phyloP scores from a whole-genome alignment of 148 eudicot genomes.

The Fallopia convolvulus region DNA sequence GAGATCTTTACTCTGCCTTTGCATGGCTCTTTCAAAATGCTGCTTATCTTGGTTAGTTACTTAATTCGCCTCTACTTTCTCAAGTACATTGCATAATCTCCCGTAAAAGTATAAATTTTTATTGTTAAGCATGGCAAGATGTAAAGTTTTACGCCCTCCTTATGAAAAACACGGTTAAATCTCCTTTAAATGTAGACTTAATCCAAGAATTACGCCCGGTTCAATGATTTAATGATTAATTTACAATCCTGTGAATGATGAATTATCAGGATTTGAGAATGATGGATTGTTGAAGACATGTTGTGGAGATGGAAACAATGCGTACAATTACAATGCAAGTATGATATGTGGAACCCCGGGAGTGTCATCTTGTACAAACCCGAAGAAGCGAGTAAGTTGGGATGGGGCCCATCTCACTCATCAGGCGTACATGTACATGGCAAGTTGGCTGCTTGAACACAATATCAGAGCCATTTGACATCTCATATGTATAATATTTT shows the following conservation, averaged over 20 bases:
- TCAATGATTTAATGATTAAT: no score
- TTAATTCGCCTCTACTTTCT: background rate
- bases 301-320: slow-evolving; percentile 20
- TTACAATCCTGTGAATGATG: background rate
- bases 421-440: slow-evolving; percentile 13
- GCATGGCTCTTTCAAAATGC: slow-evolving; percentile 4
- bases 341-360: slow-evolving; percentile 9
- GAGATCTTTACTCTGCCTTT: slow-evolving; percentile 11
- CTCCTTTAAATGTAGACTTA: no score
- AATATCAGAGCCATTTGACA: no score
- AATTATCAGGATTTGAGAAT: slow-evolving; percentile 13
- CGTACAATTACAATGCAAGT: slow-evolving; percentile 4
- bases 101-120: no score
- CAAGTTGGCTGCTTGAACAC: background rate
- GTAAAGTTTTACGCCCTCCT: no score
- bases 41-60: background rate
- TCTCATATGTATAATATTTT: no score
- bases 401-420: slow-evolving; percentile 26
- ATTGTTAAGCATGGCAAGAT: no score
- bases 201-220: no score
- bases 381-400: slow-evolving; percentile 15
- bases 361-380: slow-evolving; percentile 15
- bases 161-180: background rate
- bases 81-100: no score
- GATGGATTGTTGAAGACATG: slow-evolving; percentile 15